Base-by-base conservation (phyloP, 2,329 filamentous ascomycete genomes). In the Lachnellula hyalina region DNA sequence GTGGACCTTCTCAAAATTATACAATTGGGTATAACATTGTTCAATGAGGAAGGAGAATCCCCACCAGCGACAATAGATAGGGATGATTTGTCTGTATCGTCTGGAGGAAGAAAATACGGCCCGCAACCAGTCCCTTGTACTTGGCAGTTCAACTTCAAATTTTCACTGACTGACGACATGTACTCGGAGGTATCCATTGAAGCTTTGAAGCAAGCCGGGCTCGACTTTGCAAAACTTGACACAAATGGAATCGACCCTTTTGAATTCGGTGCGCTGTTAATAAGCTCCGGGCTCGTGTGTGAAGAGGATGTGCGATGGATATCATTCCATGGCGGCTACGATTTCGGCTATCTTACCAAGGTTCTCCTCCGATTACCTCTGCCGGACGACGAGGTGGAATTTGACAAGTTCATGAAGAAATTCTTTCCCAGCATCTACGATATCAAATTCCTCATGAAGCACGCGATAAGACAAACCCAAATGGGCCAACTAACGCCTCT, bases 101-200 rank as follows among this genome's bases (percentile, higher is more conserved):
- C 56, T 40, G 61, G 59, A 75, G 60, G 72, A 73, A 63, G 66
- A 54, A 67, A 63, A 25, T 79, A 81, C 60, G 73, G 76, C 59
- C 9, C 40, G 62, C 58, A 54, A 66, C 79, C 82, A 48, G 85
- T 90, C 56, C 93, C 90, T 15, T 95, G 89, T 69, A 95, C 93
- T 17, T 99, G 94, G 94, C 93, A 96, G 65, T 99, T 99, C 80
- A 97, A 99, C 77, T 99, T 99, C 74, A 87, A 92, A 65, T 99
- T 97, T 72, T 94, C 90, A 1, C 79, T 96, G 9, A 89, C 94
- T 63, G 85, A 93, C 40, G 94, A 99, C 73, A 99, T 99, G 94
- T 97, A 95, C 74, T 94, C 95, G 60, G 88, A 96, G 69, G 88
- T 91, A 55, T 96, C 91, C 15, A 96, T 96, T 63, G 88, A 94